Base-by-base conservation (phyloP, 495 filamentous ascomycete genomes). In the Neurospora sp. region DNA sequence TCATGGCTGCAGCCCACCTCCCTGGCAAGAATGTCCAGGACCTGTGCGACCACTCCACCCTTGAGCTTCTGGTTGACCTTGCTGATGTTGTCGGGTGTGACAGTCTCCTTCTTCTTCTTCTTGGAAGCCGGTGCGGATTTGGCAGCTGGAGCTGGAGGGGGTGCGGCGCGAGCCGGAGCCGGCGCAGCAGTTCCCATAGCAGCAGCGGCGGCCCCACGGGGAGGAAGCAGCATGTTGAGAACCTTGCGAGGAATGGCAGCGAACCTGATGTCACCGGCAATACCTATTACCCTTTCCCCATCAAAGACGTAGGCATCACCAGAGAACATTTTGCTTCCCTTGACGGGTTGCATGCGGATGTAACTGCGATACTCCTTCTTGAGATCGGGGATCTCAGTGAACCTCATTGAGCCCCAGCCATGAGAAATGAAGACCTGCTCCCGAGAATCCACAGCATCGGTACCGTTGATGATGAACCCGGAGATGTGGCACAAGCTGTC, bases 381-480 rank as follows among this genome's bases (percentile, higher is more conserved):
- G 0, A 86, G 82, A 27, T 84, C 81, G 20, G 94, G 85, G 42
- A 87, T 85, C 76, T 91, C 89, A 73, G 89, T 85, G 73, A 94
- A 89, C 17, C 89, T 85, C 83, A 94, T 87, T 0, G 87, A 90
- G 73, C 91, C 89, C 90, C 92, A 92, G n/a, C 92, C 91, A 76
- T 94, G 93, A 53, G 89, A 92, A 72, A 94, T 89, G 77, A 89
- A 95, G 40, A 93, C 90, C 61, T 89, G 83, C 71, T 91, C 88
- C 72, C 88, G 87, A 0, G 89, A 90, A 74, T 94, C 90, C 3
- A 90, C 86, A 31, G 86, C 87, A 76, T 93, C 92, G 71, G 89
- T 93, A 16, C 87, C 91, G 77, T 94, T 94, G 82, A 93, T 89
- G 73, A 91, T 90, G 80, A 96, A 94, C 20, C 93, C 93, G 10